Percentiles rank a stretch among this genome's conserved stretches.
phyloP scores from a whole-genome alignment of 345 rosid species.

The Citrus mangshanensis region DNA sequence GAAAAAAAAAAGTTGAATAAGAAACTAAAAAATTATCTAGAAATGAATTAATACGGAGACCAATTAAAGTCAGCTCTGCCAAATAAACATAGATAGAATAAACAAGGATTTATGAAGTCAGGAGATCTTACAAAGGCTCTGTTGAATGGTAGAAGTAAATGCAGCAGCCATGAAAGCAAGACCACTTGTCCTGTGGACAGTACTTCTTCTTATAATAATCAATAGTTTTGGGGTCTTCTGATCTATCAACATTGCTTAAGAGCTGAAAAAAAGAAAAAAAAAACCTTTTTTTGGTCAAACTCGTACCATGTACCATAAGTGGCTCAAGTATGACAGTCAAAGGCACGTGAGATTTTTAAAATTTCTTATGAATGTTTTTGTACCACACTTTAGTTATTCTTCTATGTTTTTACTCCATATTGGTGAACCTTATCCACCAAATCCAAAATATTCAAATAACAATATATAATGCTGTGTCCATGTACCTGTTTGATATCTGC shows the following conservation, averaged over 20 bases:
- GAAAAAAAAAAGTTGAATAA: slow-evolving; percentile 9
- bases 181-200: slow-evolving; percentile 78
- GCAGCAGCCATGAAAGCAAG: slow-evolving; percentile 60
- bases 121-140: slow-evolving; percentile 48
- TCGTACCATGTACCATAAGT: neutral
- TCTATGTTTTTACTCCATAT: neutral
- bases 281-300: neutral
- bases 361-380: neutral
- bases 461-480: neutral
- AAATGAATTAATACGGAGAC: neutral
- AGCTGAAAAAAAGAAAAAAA: slow-evolving; percentile 45
- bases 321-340: neutral
- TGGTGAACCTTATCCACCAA: neutral
- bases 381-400: neutral
- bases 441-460: slow-evolving; percentile 3
- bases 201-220: slow-evolving; percentile 62
- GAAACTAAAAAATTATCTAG: neutral
- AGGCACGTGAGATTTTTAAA: neutral
- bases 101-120: neutral
- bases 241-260: slow-evolving; percentile 55
- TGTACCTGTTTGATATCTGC: slow-evolving; percentile 80
- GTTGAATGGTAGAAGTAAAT: slow-evolving; percentile 44
- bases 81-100: neutral
- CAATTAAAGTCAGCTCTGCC: neutral
- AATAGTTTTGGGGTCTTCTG: slow-evolving; percentile 40